phyloP scores from a whole-genome alignment of 176 grass and related monocot genomes.

The Olyra latifolia region DNA sequence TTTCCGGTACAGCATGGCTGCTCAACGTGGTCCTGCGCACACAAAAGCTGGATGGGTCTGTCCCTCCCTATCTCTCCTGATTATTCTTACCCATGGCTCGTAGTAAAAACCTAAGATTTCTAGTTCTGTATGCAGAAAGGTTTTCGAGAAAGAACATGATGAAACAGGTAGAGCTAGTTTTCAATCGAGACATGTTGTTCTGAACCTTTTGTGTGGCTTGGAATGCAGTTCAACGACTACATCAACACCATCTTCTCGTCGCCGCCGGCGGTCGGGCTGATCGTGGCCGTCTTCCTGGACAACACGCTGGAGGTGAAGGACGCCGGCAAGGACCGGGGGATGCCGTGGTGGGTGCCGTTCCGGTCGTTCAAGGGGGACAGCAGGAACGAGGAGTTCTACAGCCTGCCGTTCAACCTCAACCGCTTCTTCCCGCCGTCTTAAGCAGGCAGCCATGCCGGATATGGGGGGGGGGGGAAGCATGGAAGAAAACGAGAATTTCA shows the following conservation, averaged over 20 bases:
- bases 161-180: neutral
- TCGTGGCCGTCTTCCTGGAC: conserved; percentile 83
- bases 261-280: conserved; percentile 83
- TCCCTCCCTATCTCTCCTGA: conserved; percentile 9
- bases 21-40: conserved; percentile 79
- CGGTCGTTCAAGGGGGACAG: conserved; percentile 88
- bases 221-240: conserved; percentile 98
- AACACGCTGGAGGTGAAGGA: conserved; percentile 88
- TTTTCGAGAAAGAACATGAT: neutral
- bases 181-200: neutral
- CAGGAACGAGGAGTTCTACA: conserved; percentile 99
- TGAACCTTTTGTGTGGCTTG: neutral
- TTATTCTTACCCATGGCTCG: neutral
- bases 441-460: neutral
- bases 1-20: conserved; percentile 75
- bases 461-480: neutral
- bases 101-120: neutral
- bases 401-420: conserved; percentile 93
- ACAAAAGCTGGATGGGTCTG: conserved; percentile 90
- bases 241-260: conserved; percentile 99
- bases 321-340: conserved; percentile 65
- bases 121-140: neutral
- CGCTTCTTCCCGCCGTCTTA: conserved; percentile 92
- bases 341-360: conserved; percentile 90
- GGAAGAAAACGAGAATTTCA: neutral